Evolutionary conservation across 257 asterid genomes (phyloP), one percentile per base, ranked within the genome.

Genomic region (Forsythia suspensa): DNA sequence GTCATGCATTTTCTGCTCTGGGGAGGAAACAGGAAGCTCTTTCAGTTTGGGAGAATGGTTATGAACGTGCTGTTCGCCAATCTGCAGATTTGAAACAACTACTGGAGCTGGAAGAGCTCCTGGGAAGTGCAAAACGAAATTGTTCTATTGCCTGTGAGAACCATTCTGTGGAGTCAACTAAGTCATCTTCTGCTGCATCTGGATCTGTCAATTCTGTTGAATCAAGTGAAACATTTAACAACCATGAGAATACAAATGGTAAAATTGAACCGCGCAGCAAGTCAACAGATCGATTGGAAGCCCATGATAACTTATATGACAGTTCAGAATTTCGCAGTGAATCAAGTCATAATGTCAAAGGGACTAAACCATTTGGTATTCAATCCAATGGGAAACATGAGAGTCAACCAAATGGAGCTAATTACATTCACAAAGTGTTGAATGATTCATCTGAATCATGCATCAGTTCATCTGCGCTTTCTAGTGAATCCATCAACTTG

Each of bases 1-100:
- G 99, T 38, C 92, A 76, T 77, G 99, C 99, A 79, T 85, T 91
- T 79, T 93, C 96, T 85, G 89, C 97, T 75, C 72, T 95, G 76
- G 99, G 98, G 82, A 94, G 88, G 84, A 92, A 86, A 83, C 91
- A 87, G 55, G 97, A 94, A 80, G 97, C 98, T 83, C 80, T 91
- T 76, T 87, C 82, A 81, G 90, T 93, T 77, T 95, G 97, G 99
- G 89, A 91, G 91, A 90, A 90, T 87, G 99, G 98, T 51, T 90
- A 88, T 79, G 90, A 87, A 77, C 91, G 81, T 82, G 97, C 97
- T 80, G 86, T 90, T 86, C 81, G 85, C 39, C 95, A 92, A 88
- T 86, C 97, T 83, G 86, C 98, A 57, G 98, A 95, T 91, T 76
- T 95, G 76, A 91, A 90, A 86, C 97, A 89, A 74, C 88, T 94